Conservation (phyloP, 768 basidiomycete genomes). For the Cystobasidium onofrii region DNA sequence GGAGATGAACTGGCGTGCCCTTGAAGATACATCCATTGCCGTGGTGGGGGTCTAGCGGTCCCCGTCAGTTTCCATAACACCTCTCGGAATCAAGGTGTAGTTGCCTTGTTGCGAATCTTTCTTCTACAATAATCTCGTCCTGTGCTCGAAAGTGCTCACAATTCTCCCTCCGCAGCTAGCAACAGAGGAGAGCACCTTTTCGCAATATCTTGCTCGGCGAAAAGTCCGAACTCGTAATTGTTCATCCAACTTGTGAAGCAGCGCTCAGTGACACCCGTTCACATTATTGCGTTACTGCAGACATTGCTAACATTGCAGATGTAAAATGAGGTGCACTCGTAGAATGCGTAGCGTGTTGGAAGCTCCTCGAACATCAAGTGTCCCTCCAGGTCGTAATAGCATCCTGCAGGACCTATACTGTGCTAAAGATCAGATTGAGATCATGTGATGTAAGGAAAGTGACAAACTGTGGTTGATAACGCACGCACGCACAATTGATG, state of each 20-base stretch:
- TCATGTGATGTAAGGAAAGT: neutral
- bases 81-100: conserved; percentile 43
- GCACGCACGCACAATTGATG: conserved; percentile 17
- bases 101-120: conserved; percentile 38
- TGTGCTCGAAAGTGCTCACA: conserved; percentile 41
- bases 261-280: neutral
- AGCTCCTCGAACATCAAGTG: conserved; percentile 42
- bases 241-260: neutral
- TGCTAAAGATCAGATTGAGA: no score
- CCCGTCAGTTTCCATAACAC: conserved; percentile 17
- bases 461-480: conserved; percentile 2
- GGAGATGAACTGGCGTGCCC: conserved; percentile 43
- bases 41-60: conserved; percentile 34
- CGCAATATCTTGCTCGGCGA: conserved; percentile 29
- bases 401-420: neutral
- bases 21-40: conserved; percentile 43
- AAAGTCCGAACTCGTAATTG: conserved; percentile 41
- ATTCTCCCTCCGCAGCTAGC: conserved; percentile 46
- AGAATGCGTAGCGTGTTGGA: conserved; percentile 43
- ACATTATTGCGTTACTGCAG: neutral
- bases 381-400: neutral
- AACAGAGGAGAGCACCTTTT: conserved; percentile 43
- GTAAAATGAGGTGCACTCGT: conserved; percentile 44
- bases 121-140: conserved; percentile 34
- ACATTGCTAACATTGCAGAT: conserved; percentile 29